Evolutionary conservation across 2,329 filamentous ascomycete species (phyloP).

Genomic region (Venturia nashicola): DNA sequence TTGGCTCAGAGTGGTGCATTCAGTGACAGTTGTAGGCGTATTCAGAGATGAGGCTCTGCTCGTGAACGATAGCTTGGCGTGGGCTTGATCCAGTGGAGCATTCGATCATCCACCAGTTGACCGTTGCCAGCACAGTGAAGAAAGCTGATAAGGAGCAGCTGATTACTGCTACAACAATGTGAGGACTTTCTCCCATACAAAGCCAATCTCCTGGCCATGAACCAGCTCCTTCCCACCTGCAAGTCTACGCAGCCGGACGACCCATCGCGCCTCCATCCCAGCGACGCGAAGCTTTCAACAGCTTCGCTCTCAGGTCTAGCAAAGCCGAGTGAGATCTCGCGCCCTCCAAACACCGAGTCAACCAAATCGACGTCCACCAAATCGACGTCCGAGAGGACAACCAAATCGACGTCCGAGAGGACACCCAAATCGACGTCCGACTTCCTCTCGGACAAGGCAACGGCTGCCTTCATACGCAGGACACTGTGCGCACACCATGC

Average conservation of each 20-base stretch:
- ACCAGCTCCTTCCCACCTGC: conserved; percentile 1
- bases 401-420: too few relatives aligned
- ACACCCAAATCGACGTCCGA: background rate
- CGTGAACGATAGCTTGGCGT: background rate
- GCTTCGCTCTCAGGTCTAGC: background rate
- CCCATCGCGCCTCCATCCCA: background rate
- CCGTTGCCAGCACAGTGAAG: background rate
- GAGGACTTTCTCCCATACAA: background rate
- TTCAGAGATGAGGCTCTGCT: background rate
- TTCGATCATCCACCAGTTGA: background rate
- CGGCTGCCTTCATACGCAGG: conserved; percentile 66
- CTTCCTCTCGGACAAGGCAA: conserved; percentile 51
- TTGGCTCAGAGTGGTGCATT: background rate
- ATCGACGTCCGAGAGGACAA: too few relatives aligned
- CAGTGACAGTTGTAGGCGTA: background rate
- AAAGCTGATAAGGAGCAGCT: background rate
- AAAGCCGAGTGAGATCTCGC: background rate
- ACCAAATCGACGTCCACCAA: background rate
- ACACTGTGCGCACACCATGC: conserved; percentile 62
- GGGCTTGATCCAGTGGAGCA: background rate
- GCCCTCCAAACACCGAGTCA: background rate
- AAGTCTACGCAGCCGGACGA: background rate
- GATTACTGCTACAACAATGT: background rate
- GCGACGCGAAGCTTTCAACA: background rate
- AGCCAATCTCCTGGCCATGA: background rate